These are phyloP conservation scores for Mortierella sp. DNA, from an alignment of 371 early-diverging fungal genomes.

Conservation along the genomic window DNA sequence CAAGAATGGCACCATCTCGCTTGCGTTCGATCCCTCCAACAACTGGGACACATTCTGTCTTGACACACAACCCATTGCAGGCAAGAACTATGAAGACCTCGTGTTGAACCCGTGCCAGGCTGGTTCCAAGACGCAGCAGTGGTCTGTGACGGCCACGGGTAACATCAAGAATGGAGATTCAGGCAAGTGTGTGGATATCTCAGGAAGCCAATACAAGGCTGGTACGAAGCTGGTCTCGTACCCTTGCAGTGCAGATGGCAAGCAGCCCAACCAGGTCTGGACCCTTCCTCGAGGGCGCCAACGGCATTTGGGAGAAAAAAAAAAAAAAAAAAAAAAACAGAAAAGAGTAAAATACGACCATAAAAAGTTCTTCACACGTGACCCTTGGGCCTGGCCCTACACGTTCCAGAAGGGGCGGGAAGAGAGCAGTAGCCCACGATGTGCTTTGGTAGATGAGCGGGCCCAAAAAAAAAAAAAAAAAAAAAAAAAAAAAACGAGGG, in stretches of 20 bases:
- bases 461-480: no score
- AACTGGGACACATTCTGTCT: conserved; percentile 34
- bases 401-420: no score
- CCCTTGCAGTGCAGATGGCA: conserved; percentile 31
- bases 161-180: conserved; percentile 35
- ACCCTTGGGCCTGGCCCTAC: no score
- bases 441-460: no score
- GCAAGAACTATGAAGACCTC: conserved; percentile 8
- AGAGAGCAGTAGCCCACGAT: no score
- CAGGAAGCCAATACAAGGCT: conserved; percentile 16
- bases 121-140: conserved; percentile 29
- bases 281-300: conserved; percentile 37
- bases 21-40: conserved; percentile 39
- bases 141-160: conserved; percentile 38
- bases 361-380: no score
- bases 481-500: conserved; percentile 16
- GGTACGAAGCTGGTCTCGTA: conserved; percentile 23
- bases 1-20: conserved; percentile 37
- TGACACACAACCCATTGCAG: conserved; percentile 21
- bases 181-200: conserved; percentile 37
- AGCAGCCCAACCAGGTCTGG: conserved; percentile 49
- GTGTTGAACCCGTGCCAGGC: conserved; percentile 39
- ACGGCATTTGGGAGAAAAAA: conserved; percentile 35
- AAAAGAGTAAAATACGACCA: no score
- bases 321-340: not conserved